Base-by-base conservation (phyloP, 768 basidiomycete species). In the Hericium erinaceus region DNA sequence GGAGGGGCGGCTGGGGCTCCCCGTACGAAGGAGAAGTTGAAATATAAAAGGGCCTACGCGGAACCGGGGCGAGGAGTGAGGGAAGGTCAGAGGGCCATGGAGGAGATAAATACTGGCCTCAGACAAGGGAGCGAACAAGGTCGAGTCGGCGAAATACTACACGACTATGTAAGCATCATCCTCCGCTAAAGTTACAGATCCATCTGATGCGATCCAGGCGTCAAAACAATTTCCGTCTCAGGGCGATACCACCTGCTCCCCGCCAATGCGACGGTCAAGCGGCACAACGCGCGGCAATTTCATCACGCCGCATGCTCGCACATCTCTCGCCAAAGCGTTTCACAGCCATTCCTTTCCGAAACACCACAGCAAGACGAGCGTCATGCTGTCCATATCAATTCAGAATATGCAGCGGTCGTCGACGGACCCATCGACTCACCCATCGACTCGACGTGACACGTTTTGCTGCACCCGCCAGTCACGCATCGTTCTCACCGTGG, bases 41-140 rank as follows among this genome's bases (percentile, higher is more conserved):
- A 50, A 33, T n/a, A 51, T n/a, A 51, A 51, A 51, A 51, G 49
- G 49, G 15, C 49, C 24, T 20, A 8, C 49, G 49, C 28, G 12
- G 28, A 37, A 20, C 22, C 28, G 49, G 49, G 49, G 49, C 49
- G 16, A 51, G 49, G 49, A 51, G 49, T 26, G 49, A 16, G 33
- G 20, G 49, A 51, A 51, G 49, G 28, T 51, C 49, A 51, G 26
- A 51, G 22, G 49, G 49, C 18, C 49, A 51, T 51, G 22, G 28
- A 51, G 10, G 28, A 51, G 49, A 51, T 51, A 51, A 51, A 51
- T 51, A 51, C 49, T 51, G 49, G 49, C 24, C 44, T 51, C 26
- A 24, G 26, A 51, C 49, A 51, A 51, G 28, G 26, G 49, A 24
- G 49, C 12, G 15, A n/a, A 33, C 20, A 51, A 26, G 49, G 24